Evolutionary conservation across 2,329 filamentous ascomycete species (phyloP), one percentile per base, ranked within the genome.

Genomic region (Nigrospora sphaerica): DNA sequence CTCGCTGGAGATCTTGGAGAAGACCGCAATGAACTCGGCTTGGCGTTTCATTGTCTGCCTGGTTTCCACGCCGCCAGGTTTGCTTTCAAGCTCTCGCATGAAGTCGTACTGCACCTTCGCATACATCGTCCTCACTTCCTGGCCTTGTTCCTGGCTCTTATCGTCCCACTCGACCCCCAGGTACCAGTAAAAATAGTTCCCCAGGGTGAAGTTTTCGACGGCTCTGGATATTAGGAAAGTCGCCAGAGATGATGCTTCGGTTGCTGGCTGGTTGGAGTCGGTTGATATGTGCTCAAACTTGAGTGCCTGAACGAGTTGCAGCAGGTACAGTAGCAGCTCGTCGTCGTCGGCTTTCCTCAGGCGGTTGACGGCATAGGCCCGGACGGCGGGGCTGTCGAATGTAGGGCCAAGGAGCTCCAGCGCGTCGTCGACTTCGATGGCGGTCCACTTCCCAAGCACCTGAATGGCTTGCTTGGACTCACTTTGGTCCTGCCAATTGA

Each of bases 111-210:
- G 91, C 10, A 98, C 88, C 57, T 92, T 90, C 28, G 88, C 85
- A 65, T 95, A 98, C 16, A 97, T 81, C 51, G 88, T 87, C 39
- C 88, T 85, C 60, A 92, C 86, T 47, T 84, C 81, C 5, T 80
- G 74, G 18, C 82, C 77, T 56, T 91, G 88, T 38, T 89, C 85
- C 4, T 82, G 81, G 53, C 86, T 90, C 49, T 76, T 73, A 62
- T 96, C 92, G 56, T 95, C 89, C 55, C 91, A 95, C 67, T 98
- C 95, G 1, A 98, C 93, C 83, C 96, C 96, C 3, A 98, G 75
- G 64, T 97, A 98, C 93, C 93, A 98, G 64, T 96, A 88, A 45
- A 98, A 81, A 67, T 95, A 95, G 62, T 95, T 98, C 31, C 92
- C 93, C 2, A 98, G 77, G 49, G 86, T 85, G 58, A 96, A 88